Percentiles rank a stretch among this genome's conserved stretches.
Evolutionary conservation across 495 filamentous ascomycete species (phyloP).

Genomic region (Trichoderma parareesei): DNA sequence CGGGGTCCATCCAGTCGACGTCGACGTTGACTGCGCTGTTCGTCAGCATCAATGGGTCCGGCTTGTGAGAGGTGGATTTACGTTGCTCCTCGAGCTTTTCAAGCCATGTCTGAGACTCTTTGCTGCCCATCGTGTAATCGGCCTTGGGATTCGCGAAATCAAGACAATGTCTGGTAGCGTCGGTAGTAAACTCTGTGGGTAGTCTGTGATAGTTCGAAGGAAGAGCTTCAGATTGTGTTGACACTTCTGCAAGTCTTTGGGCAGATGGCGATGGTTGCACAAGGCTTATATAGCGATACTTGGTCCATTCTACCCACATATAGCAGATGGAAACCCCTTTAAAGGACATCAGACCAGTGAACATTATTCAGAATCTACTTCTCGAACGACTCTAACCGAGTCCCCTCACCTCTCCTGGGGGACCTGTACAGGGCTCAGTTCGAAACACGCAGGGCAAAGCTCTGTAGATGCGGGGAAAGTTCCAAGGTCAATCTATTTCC

Average conservation of each 20-base stretch:
- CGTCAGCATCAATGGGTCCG: conserved; percentile 6
- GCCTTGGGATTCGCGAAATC: too few species aligned
- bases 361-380: too few species aligned
- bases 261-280: background rate
- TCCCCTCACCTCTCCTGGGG: background rate
- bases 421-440: background rate
- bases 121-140: conserved; percentile 7
- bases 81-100: conserved; percentile 23
- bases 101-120: conserved; percentile 16
- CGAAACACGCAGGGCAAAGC: background rate
- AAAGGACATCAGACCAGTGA: too few species aligned
- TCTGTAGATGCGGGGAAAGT: background rate
- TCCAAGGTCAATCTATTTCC: background rate
- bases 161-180: background rate
- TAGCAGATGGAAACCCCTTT: too few species aligned
- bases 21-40: conserved; percentile 30
- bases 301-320: too few species aligned
- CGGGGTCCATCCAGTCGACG: conserved; percentile 36
- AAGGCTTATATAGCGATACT: background rate
- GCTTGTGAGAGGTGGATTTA: conserved; percentile 10
- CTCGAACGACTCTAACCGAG: too few species aligned
- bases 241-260: background rate
- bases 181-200: background rate
- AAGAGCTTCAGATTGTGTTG: background rate
- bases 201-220: background rate